Conservation (phyloP, 129 eudicot genomes). For the Daucus carota region DNA sequence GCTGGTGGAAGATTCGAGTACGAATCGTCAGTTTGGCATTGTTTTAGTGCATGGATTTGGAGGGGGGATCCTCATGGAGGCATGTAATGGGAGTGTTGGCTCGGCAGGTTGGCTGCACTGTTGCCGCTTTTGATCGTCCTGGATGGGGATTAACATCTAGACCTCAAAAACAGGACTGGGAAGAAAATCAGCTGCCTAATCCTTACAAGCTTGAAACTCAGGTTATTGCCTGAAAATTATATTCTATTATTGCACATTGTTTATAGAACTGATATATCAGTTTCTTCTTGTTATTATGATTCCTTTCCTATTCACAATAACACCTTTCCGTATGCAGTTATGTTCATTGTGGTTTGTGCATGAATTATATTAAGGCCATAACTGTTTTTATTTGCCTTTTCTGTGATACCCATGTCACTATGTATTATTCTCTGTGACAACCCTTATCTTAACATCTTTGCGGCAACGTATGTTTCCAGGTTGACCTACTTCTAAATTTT, state of each 20-base stretch:
- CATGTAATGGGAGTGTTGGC: conserved; percentile 77
- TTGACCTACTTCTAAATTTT: conserved; percentile 78
- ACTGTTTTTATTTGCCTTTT: background rate
- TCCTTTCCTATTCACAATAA: too few species aligned
- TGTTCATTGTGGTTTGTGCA: background rate
- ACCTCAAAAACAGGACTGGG: conserved; percentile 77
- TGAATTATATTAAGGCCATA: background rate
- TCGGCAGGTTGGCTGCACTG: conserved; percentile 61
- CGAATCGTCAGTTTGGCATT: conserved; percentile 63
- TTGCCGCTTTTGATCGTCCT: conserved; percentile 95
- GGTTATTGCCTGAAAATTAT: conserved; percentile 33
- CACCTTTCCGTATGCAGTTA: background rate
- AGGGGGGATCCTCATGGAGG: conserved; percentile 97
- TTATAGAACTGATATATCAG: background rate
- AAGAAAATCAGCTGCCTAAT: conserved; percentile 63
- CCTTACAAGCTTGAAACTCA: conserved; percentile 94
- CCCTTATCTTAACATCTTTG: conserved; percentile 10
- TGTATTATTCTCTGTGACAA: background rate
- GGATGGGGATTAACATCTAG: conserved; percentile 99
- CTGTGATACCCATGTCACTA: background rate
- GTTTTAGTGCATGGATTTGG: conserved; percentile 97
- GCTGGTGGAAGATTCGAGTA: conserved; percentile 38
- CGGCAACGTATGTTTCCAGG: conserved; percentile 38
- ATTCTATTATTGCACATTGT: background rate
- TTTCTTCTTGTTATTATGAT: too few species aligned